Base-by-base conservation (phyloP, 305 asterid species). In the Galium porrigens region DNA sequence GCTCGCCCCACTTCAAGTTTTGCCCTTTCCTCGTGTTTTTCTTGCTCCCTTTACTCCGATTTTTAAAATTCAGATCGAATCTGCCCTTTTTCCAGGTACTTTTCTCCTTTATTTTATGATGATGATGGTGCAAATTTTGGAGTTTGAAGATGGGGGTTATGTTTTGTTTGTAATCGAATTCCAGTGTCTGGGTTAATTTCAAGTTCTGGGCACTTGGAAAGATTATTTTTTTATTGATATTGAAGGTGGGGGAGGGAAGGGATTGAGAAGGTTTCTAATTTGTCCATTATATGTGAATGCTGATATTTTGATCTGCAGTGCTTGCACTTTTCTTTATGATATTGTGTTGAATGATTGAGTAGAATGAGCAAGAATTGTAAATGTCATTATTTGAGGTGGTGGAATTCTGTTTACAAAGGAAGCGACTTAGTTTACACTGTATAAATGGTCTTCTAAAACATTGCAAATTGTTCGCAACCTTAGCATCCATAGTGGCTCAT, bases 81-180 rank as follows among this genome's bases (percentile, higher is more conserved):
- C 68, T 62, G 15, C 68, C 17, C 20, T 15, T 29, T n/a, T 53
- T 69, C 10, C 49, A 61, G 73, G 73, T 61, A 29, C 32, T 20
- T 22, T 61, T 61, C 59, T 0, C 9, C 56, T 17, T 25, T 51
- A 11, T 62, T 44, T 14, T 48, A 30, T 64, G 39, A 49, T 64
- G 48, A 41, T 36, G 53, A 3, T 27, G 33, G 46, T 51, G 33
- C 49, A 41, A 49, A 12, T 41, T 58, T 8, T 36, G 1, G 22
- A 22, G 22, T 22, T 22, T 22, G 22, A 22, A 22, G 22, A 20
- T 39, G 32, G 58, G 46, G 48, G 20, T 15, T 61, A 14, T 17
- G 29, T n/a, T 39, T 52, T 12, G 32, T 39, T 52, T 12, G 32
- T 2, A 20, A 48, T 15, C 9, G 53, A 48, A 42, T 29, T 62